Conservation (phyloP, 2,329 filamentous ascomycete genomes). For the Colletotrichum neosansevieriae region DNA sequence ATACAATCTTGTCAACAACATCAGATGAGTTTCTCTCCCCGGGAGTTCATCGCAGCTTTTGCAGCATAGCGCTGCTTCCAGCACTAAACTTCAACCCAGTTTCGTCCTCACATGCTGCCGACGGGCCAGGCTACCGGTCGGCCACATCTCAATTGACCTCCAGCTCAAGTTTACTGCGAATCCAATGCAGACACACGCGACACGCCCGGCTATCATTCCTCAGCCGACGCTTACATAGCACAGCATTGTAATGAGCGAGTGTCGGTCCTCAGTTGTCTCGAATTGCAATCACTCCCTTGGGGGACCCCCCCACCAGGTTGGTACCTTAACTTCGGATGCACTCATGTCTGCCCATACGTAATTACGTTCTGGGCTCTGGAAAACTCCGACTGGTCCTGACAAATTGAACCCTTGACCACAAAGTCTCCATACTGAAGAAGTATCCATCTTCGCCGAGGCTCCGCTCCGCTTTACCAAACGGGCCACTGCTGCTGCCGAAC, state of each 20-base stretch:
- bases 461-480: conserved; percentile 15
- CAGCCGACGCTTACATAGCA: background rate
- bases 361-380: conserved; percentile 16
- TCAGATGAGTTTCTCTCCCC: conserved; percentile 15
- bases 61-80: background rate
- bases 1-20: conserved; percentile 14
- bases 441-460: conserved; percentile 26
- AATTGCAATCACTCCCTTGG: conserved; percentile 8
- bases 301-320: conserved; percentile 12
- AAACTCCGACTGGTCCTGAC: conserved; percentile 30
- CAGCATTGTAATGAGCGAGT: background rate
- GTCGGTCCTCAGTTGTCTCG: conserved; percentile 4
- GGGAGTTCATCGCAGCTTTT: conserved; percentile 22
- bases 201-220: conserved; percentile 4
- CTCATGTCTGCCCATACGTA: conserved; percentile 27
- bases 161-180: background rate
- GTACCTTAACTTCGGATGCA: conserved; percentile 20
- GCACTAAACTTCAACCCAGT: background rate
- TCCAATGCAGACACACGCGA: conserved; percentile 1
- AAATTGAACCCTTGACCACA: conserved; percentile 16
- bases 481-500: conserved; percentile 18
- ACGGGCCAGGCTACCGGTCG: background rate
- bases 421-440: conserved; percentile 10
- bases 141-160: background rate
- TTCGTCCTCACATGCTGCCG: conserved; percentile 8